Evolutionary conservation across 176 grass and related monocot species (phyloP).

Genomic region (Avena eriantha): DNA sequence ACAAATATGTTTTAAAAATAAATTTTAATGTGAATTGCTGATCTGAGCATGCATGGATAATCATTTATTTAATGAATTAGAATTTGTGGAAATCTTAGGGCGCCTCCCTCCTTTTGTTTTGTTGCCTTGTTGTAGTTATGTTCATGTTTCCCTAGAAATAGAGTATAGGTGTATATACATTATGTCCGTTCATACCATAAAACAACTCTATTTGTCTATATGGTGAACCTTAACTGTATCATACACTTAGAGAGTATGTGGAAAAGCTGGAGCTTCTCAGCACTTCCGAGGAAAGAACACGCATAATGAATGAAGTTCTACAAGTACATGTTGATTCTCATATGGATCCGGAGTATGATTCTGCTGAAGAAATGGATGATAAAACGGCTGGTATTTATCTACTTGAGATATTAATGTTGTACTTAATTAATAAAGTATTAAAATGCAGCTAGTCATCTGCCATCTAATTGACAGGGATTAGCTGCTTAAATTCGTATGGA

Average conservation of each 20-base stretch:
- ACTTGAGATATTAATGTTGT: neutral
- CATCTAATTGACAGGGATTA: constrained; percentile 3
- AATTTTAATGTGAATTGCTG: neutral
- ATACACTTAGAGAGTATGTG: constrained; percentile 86
- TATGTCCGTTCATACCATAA: constrained; percentile 2
- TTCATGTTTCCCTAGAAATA: neutral
- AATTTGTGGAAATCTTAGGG: constrained; percentile 11
- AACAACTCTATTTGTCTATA: constrained; percentile 32
- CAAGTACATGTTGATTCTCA: constrained; percentile 78
- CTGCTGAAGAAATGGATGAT: constrained; percentile 68
- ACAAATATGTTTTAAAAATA: neutral
- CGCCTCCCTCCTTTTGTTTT: neutral
- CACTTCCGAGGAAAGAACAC: constrained; percentile 77
- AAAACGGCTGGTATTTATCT: constrained; percentile 56
- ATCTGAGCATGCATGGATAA: constrained; percentile 19
- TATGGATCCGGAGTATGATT: constrained; percentile 92
- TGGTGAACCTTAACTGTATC: constrained; percentile 69
- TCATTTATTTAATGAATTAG: constrained; percentile 27
- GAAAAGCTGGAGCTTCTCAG: constrained; percentile 86
- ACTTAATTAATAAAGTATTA: constrained; percentile 34
- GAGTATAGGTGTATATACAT: neutral
- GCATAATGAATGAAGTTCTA: constrained; percentile 74
- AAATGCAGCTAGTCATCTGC: constrained; percentile 15
- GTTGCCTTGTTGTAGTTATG: neutral
- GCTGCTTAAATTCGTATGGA: constrained; percentile 24